Evolutionary conservation across 2,329 filamentous ascomycete genomes (phyloP).

Genomic region (Cladosporium sp.): DNA sequence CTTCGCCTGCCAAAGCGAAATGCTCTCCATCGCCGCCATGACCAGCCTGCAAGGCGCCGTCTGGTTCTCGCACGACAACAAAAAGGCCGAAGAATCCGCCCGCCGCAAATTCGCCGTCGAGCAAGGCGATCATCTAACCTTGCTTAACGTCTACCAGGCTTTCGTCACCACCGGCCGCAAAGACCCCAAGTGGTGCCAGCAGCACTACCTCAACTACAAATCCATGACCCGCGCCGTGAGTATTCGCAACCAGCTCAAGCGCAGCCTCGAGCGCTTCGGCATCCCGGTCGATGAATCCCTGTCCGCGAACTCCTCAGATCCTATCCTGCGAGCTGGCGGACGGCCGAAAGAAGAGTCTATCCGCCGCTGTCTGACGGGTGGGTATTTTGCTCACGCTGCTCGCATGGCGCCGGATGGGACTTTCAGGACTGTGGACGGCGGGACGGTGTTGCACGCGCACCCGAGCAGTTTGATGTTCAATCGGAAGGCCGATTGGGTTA

Average conservation of each 20-base stretch:
- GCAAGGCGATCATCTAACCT: constrained; percentile 89
- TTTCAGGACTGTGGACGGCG: constrained; percentile 81
- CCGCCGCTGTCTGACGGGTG: constrained; percentile 78
- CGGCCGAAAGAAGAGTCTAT: constrained; percentile 68
- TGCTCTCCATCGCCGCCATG: constrained; percentile 93
- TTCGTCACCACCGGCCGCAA: constrained; percentile 83
- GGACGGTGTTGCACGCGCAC: constrained; percentile 78
- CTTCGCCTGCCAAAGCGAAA: constrained; percentile 80
- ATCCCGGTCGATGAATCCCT: constrained; percentile 67
- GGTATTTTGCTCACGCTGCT: constrained; percentile 91
- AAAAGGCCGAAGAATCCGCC: constrained; percentile 71
- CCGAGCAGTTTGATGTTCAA: constrained; percentile 95
- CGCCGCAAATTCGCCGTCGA: constrained; percentile 83
- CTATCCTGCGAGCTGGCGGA: constrained; percentile 41
- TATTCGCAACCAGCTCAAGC: constrained; percentile 80
- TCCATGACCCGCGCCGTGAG: constrained; percentile 78
- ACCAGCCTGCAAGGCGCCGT: constrained; percentile 78
- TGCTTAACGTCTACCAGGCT: constrained; percentile 89
- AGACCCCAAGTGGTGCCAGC: constrained; percentile 81
- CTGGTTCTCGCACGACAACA: constrained; percentile 78
- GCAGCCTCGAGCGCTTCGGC: constrained; percentile 83
- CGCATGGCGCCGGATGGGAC: constrained; percentile 92
- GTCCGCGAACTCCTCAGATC: constrained; percentile 32
- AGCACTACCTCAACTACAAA: constrained; percentile 85
- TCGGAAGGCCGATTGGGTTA: constrained; percentile 91